Percentiles rank a stretch among this genome's conserved stretches.
phyloP scores from a whole-genome alignment of 2,329 filamentous ascomycete genomes.

The Microsporum ferrugineum region DNA sequence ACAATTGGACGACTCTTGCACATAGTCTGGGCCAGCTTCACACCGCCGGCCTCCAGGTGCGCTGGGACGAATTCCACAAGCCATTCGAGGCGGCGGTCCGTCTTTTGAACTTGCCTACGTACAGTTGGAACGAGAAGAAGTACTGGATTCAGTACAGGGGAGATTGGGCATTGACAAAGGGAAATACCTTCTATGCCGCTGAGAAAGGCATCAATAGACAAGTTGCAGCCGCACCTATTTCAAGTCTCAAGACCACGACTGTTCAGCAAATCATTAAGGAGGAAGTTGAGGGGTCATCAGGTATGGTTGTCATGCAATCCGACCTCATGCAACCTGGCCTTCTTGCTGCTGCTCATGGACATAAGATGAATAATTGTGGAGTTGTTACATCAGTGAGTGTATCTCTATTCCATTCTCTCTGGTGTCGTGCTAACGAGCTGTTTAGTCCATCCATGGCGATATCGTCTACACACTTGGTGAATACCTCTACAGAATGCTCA shows the following conservation, averaged over 20 bases:
- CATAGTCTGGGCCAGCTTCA: too few relatives aligned
- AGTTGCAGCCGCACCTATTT: background rate
- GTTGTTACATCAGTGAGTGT: slow-evolving; percentile 34
- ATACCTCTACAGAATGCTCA: slow-evolving; percentile 13
- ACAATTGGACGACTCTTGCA: too few relatives aligned
- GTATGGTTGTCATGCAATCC: slow-evolving; percentile 27
- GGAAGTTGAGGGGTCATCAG: slow-evolving; percentile 17
- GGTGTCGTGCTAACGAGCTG: background rate
- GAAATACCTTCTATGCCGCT: slow-evolving; percentile 11
- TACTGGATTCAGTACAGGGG: slow-evolving; percentile 53
- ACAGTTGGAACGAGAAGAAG: slow-evolving; percentile 55
- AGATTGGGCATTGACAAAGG: slow-evolving; percentile 10
- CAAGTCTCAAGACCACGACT: slow-evolving; percentile 8
- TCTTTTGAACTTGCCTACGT: too few relatives aligned
- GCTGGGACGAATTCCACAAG: too few relatives aligned
- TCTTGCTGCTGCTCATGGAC: slow-evolving; percentile 28
- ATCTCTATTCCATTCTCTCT: slow-evolving; percentile 8
- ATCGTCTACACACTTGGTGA: slow-evolving; percentile 17
- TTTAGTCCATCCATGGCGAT: slow-evolving; percentile 16
- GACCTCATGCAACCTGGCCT: slow-evolving; percentile 31
- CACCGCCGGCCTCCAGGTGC: too few relatives aligned
- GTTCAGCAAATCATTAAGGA: slow-evolving; percentile 28
- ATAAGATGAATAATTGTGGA: slow-evolving; percentile 32
- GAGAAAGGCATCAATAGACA: slow-evolving; percentile 4
- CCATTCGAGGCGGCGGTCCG: too few relatives aligned